Evolutionary conservation across 345 rosid genomes (phyloP).

Genomic region (Geranium rotundifolium): DNA sequence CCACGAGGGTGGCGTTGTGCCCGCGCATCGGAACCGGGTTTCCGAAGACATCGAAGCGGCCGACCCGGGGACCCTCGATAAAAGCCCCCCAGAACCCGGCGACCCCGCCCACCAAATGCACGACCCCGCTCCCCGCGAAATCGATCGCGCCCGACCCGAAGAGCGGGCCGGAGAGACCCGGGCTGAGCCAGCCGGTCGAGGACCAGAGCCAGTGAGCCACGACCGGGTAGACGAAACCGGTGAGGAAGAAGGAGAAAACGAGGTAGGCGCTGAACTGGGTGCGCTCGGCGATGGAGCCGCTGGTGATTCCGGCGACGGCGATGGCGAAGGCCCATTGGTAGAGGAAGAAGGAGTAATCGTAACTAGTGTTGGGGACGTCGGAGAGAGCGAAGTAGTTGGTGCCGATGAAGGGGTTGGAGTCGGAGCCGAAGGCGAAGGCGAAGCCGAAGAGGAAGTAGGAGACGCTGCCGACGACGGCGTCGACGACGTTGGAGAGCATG

Average conservation of each 20-base stretch:
- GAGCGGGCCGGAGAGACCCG: slow-evolving; percentile 31
- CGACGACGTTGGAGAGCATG: slow-evolving; percentile 92
- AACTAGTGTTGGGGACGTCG: slow-evolving; percentile 13
- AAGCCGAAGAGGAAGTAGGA: slow-evolving; percentile 85
- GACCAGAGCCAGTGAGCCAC: slow-evolving; percentile 97
- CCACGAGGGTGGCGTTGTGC: slow-evolving; percentile 47
- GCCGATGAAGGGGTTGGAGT: slow-evolving; percentile 77
- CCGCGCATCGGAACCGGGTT: slow-evolving; percentile 29
- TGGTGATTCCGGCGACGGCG: slow-evolving; percentile 89
- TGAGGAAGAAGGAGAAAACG: slow-evolving; percentile 69
- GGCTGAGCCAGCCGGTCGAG: slow-evolving; percentile 74
- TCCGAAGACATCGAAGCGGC: slow-evolving; percentile 30
- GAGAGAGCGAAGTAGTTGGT: slow-evolving; percentile 54
- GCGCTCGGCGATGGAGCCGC: slow-evolving; percentile 88
- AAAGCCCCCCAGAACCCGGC: slow-evolving; percentile 55
- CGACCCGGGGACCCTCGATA: slow-evolving; percentile 51
- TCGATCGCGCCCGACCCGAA: slow-evolving; percentile 67
- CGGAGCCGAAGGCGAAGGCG: slow-evolving; percentile 78
- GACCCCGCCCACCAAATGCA: slow-evolving; percentile 50
- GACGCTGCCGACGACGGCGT: slow-evolving; percentile 81
- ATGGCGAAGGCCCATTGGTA: too few species aligned
- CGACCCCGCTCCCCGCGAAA: slow-evolving; percentile 54
- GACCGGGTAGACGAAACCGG: slow-evolving; percentile 86
- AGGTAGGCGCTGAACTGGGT: slow-evolving; percentile 82
- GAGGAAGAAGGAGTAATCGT: slow-evolving; percentile 66